phyloP scores from a whole-genome alignment of 805 yeast species.

The Kuraishia molischiana region DNA sequence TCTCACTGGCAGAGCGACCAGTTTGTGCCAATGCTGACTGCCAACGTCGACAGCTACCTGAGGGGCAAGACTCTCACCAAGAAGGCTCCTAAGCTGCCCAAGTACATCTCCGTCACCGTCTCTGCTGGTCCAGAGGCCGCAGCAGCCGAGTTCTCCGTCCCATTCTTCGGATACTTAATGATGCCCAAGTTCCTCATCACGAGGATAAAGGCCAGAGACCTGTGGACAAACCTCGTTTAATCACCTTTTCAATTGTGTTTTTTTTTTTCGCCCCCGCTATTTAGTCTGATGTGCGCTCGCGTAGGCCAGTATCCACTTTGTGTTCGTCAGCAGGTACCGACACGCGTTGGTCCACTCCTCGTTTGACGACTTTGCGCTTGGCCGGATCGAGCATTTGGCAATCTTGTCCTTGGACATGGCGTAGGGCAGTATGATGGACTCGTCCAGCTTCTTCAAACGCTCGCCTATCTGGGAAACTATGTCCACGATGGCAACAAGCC shows the following conservation, averaged over 20 bases:
- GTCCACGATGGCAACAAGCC: slow-evolving; percentile 71
- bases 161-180: neutral
- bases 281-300: slow-evolving; percentile 29
- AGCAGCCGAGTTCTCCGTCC: neutral
- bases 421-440: slow-evolving; percentile 62
- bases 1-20: neutral
- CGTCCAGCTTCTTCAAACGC: slow-evolving; percentile 34
- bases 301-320: slow-evolving; percentile 79
- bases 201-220: neutral
- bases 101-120: neutral
- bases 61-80: neutral
- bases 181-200: neutral
- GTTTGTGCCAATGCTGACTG: neutral
- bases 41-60: neutral
- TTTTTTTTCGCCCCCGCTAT: slow-evolving; percentile 4
- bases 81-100: neutral
- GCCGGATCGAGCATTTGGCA: slow-evolving; percentile 67
- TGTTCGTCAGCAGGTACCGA: slow-evolving; percentile 66
- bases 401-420: slow-evolving; percentile 59
- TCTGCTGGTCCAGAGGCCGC: neutral
- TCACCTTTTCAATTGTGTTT: too few relatives aligned
- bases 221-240: neutral
- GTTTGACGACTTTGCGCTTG: slow-evolving; percentile 52
- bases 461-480: slow-evolving; percentile 43
- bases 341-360: slow-evolving; percentile 89